Conservation (phyloP, 2,329 filamentous ascomycete genomes). For the Sporothrix dimorphospora region DNA sequence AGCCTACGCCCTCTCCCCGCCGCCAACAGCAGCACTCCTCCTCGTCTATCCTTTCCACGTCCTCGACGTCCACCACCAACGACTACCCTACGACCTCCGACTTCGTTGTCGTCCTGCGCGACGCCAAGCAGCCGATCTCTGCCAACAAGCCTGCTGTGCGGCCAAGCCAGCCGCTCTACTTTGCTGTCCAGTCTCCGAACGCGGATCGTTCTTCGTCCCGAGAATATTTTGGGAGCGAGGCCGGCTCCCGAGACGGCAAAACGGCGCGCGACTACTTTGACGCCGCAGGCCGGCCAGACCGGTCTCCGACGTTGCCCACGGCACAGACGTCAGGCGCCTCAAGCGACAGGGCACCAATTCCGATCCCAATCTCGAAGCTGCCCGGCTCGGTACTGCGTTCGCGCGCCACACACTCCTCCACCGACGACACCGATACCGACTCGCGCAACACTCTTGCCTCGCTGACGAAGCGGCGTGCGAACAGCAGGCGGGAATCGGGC, state of each 20-base stretch:
- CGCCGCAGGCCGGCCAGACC: conserved; percentile 6
- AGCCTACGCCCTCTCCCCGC: conserved; percentile 5
- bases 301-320: neutral
- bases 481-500: conserved; percentile 43
- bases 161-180: conserved; percentile 27
- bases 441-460: neutral
- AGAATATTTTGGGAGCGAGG: conserved; percentile 12
- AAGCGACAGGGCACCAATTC: conserved; percentile 13
- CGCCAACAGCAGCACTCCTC: conserved; percentile 5
- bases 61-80: conserved; percentile 25
- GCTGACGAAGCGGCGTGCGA: conserved; percentile 31
- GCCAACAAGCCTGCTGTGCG: neutral
- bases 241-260: neutral
- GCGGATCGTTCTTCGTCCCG: conserved; percentile 16
- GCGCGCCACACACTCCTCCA: conserved; percentile 12
- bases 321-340: neutral
- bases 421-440: conserved; percentile 20
- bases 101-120: conserved; percentile 31
- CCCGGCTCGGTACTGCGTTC: neutral
- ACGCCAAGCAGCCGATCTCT: conserved; percentile 19
- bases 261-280: conserved; percentile 24
- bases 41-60: conserved; percentile 19
- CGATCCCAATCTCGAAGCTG: conserved; percentile 21
- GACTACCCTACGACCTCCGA: conserved; percentile 28
- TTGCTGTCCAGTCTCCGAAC: conserved; percentile 27